Evolutionary conservation across 208 protist genomes (phyloP).

Genomic region (Phytomonas sp.): DNA sequence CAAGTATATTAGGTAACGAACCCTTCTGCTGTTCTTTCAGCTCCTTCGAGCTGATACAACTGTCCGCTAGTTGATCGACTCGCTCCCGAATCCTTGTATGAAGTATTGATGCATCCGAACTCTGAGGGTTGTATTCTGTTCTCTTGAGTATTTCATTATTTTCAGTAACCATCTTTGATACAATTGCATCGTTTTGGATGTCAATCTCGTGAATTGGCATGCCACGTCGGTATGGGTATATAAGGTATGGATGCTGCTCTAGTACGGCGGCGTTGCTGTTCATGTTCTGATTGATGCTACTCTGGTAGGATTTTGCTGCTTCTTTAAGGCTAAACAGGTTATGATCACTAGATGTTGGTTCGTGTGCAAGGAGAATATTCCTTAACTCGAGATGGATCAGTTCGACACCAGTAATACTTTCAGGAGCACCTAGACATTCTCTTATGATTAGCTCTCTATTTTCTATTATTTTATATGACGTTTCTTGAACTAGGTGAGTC

Average conservation of each 20-base stretch:
- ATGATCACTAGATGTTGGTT: background rate
- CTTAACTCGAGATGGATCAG: background rate
- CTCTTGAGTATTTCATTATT: slow-evolving; percentile 1
- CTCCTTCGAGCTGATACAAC: too few relatives aligned
- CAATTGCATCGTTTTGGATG: background rate
- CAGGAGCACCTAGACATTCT: slow-evolving; percentile 8
- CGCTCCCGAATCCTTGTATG: background rate
- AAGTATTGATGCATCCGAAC: slow-evolving; percentile 14
- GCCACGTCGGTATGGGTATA: slow-evolving; percentile 1
- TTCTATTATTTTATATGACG: background rate
- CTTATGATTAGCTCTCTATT: background rate
- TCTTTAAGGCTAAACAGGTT: background rate
- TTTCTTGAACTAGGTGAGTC: background rate
- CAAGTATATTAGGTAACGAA: too few relatives aligned
- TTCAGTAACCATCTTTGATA: background rate
- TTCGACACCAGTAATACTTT: slow-evolving; percentile 3
- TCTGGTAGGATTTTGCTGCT: background rate
- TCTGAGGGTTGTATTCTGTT: background rate
- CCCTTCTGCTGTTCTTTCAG: too few relatives aligned
- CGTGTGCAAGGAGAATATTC: background rate
- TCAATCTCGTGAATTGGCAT: background rate
- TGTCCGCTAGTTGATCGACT: background rate
- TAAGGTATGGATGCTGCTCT: background rate
- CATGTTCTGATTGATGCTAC: background rate
- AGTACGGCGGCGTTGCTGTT: background rate